Evolutionary conservation across 129 eudicot genomes (phyloP).

Genomic region (Chrysanthemum makinoi): DNA sequence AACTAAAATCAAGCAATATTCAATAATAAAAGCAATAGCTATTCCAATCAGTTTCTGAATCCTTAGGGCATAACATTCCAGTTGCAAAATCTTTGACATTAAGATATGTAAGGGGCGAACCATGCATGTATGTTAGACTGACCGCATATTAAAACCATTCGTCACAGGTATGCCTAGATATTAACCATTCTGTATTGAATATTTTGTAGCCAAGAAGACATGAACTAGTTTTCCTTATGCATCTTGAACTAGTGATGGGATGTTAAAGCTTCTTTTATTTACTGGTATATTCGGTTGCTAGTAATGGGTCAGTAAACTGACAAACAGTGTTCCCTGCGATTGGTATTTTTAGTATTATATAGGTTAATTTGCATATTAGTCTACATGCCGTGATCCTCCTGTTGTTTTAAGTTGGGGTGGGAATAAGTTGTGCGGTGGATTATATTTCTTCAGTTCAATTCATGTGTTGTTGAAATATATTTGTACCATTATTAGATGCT

Average conservation of each 20-base stretch:
- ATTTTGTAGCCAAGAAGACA: slow-evolving; percentile 27
- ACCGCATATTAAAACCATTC: neutral
- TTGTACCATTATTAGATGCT: neutral
- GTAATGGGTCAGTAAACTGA: slow-evolving; percentile 12
- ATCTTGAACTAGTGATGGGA: slow-evolving; percentile 6
- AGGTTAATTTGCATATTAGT: slow-evolving; percentile 17
- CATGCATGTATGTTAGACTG: too few species aligned
- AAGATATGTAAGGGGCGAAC: too few species aligned
- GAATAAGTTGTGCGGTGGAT: slow-evolving; percentile 18
- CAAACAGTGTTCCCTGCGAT: slow-evolving; percentile 6
- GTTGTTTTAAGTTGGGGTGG: slow-evolving; percentile 12
- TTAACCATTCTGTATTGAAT: slow-evolving; percentile 11
- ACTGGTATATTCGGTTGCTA: slow-evolving; percentile 22
- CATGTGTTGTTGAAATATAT: slow-evolving; percentile 8
- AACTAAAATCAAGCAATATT: too few species aligned
- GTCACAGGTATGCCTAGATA: neutral
- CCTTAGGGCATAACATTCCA: too few species aligned
- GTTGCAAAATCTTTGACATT: too few species aligned
- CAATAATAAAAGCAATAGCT: too few species aligned
- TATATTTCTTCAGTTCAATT: neutral
- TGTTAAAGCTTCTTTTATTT: slow-evolving; percentile 21
- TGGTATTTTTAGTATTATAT: slow-evolving; percentile 12
- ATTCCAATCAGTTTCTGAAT: too few species aligned
- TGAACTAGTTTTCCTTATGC: neutral
- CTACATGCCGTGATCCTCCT: slow-evolving; percentile 10